phyloP scores from a whole-genome alignment of 106 monocot species.

The Gastrodia elata region DNA sequence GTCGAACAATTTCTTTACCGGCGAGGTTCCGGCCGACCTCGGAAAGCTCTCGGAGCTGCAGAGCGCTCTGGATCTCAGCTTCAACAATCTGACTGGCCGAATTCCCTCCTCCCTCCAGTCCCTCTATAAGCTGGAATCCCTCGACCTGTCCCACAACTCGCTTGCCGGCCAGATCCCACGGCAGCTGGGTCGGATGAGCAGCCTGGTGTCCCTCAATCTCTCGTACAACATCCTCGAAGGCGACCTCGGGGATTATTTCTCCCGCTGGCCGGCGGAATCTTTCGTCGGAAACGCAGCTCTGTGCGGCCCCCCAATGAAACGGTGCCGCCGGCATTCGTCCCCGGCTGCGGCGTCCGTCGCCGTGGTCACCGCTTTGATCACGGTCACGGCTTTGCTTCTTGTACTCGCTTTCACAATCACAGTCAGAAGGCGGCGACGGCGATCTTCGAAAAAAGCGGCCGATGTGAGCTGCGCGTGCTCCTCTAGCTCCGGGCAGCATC shows the following conservation, averaged over 20 bases:
- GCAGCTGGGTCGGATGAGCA: slow-evolving; percentile 57
- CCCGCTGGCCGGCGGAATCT: slow-evolving; percentile 48
- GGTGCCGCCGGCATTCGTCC: slow-evolving; percentile 14
- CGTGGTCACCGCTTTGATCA: slow-evolving; percentile 40
- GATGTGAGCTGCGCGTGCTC: slow-evolving; percentile 58
- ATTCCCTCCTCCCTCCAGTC: slow-evolving; percentile 52
- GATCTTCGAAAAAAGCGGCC: slow-evolving; percentile 1
- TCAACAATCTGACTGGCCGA: slow-evolving; percentile 49
- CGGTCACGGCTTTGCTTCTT: slow-evolving; percentile 29
- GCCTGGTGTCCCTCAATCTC: slow-evolving; percentile 65
- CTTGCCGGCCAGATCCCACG: slow-evolving; percentile 48
- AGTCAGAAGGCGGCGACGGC: slow-evolving; percentile 17
- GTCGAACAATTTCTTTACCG: slow-evolving; percentile 46
- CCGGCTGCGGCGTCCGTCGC: slow-evolving; percentile 40
- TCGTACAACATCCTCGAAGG: slow-evolving; percentile 67
- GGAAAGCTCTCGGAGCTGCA: slow-evolving; percentile 62
- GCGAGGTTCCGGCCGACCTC: slow-evolving; percentile 47
- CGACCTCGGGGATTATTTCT: slow-evolving; percentile 29
- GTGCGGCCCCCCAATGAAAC: slow-evolving; percentile 51
- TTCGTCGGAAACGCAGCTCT: slow-evolving; percentile 53
- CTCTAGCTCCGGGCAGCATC: slow-evolving; percentile 34
- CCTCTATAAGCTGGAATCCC: slow-evolving; percentile 69
- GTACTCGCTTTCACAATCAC: slow-evolving; percentile 12
- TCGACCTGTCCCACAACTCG: slow-evolving; percentile 74
- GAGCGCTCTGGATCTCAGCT: slow-evolving; percentile 63